Base-by-base conservation (phyloP, 768 basidiomycete genomes). In the Suillus discolor region DNA sequence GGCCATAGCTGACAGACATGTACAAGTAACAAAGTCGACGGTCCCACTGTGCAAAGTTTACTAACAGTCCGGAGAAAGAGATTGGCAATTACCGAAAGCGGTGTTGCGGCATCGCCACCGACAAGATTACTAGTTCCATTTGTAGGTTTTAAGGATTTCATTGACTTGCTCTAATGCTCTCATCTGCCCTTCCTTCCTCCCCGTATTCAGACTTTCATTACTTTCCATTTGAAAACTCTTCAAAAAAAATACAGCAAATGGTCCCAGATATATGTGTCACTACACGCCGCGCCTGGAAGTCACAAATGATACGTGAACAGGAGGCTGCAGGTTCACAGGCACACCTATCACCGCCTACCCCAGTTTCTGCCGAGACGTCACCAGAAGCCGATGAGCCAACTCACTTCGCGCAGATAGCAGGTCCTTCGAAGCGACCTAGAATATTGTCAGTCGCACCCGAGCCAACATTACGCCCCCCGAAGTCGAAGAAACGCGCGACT, bases 271-370 rank as follows among this genome's bases (percentile, higher is more conserved):
- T 73, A 11, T 76, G 68, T 57, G 75, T 76, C 0, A 76, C 75
- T 1, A 76, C 75, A 11, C 69, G 75, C 20, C 71, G 67, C 9
- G 75, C 75, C 0, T 76, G 75, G 75, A 76, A 67, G 60, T 51
- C 59, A 0, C 75, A 76, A 31, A 61, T 72, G 28, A 60, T 28
- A 28, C 62, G 62, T 23, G 65, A 72, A 60, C 61, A 68, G 59
- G 70, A 70, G 4, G 13, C 31, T 11, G 1, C 62, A 42, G 55
- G 13, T 23, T 38, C 31, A 12, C 31, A 39, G 38, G 25, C 54
- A 6, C 28, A 28, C 7, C 62, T 25, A 11, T 23, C 38, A 20
- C 38, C 64, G 13, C 49, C 67, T 13, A 55, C 34, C 42, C 65
- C 70, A 11, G 67, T 68, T 59, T 6, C 69, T 57, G 31, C 57